phyloP scores from a whole-genome alignment of 1,284 basidiomycete species.

The Pascua guehoae region DNA sequence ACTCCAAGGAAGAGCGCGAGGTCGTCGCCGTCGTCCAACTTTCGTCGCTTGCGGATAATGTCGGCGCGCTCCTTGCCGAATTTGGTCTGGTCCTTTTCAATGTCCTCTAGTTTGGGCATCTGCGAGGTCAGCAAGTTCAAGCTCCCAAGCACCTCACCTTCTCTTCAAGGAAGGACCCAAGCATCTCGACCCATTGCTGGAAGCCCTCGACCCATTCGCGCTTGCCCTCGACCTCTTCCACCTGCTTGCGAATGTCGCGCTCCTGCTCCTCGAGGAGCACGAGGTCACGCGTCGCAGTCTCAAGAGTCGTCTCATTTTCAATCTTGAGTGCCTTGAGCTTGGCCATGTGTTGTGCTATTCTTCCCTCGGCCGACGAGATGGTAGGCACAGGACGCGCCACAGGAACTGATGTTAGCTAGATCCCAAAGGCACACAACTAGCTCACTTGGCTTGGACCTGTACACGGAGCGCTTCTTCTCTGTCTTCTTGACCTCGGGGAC shows the following conservation, averaged over 20 bases:
- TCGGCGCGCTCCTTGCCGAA: slow-evolving; percentile 70
- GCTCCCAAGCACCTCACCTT: slow-evolving; percentile 61
- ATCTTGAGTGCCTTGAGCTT: slow-evolving; percentile 50
- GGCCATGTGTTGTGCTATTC: slow-evolving; percentile 61
- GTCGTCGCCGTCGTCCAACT: slow-evolving; percentile 76
- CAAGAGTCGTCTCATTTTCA: slow-evolving; percentile 44
- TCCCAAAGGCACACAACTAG: slow-evolving; percentile 4
- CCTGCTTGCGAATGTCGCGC: slow-evolving; percentile 71
- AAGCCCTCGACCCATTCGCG: slow-evolving; percentile 82
- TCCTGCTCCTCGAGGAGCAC: slow-evolving; percentile 69
- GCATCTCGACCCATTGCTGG: slow-evolving; percentile 77
- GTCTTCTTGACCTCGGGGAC: slow-evolving; percentile 2
- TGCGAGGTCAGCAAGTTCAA: slow-evolving; percentile 37
- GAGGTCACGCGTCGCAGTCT: slow-evolving; percentile 58
- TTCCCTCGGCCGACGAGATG: slow-evolving; percentile 66
- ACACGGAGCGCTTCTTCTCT: slow-evolving; percentile 55
- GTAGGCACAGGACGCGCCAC: slow-evolving; percentile 55
- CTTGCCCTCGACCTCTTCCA: slow-evolving; percentile 73
- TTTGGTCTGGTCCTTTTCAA: slow-evolving; percentile 75
- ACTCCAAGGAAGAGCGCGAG: slow-evolving; percentile 68
- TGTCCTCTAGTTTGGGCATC: slow-evolving; percentile 76
- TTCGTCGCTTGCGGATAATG: slow-evolving; percentile 65
- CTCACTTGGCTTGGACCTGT: slow-evolving; percentile 73
- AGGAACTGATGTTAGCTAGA: slow-evolving; percentile 55
- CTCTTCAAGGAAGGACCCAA: slow-evolving; percentile 84